Conservation (phyloP, 257 asterid genomes). For the Euphrasia confusa region DNA sequence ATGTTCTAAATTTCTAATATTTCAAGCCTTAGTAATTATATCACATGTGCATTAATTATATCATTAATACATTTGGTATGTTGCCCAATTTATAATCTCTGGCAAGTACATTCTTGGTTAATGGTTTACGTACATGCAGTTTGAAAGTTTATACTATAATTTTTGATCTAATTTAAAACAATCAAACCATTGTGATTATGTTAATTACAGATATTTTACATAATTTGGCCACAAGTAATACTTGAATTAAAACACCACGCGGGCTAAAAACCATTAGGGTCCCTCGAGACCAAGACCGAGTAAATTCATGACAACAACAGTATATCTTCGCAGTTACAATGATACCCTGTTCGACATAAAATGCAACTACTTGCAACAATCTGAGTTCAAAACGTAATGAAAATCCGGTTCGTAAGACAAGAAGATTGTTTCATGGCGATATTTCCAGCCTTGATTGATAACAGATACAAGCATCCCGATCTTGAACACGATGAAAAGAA, state of each 20-base stretch:
- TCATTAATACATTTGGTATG: neutral
- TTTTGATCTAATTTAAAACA: too few relatives aligned
- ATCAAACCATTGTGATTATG: too few relatives aligned
- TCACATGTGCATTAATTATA: neutral
- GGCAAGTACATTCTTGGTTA: too few relatives aligned
- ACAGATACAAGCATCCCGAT: neutral
- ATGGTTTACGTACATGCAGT: too few relatives aligned
- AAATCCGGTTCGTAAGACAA: neutral
- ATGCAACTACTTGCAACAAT: neutral
- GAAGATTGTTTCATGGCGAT: slow-evolving; percentile 3
- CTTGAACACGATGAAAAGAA: neutral
- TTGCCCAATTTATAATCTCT: too few relatives aligned
- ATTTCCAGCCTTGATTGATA: neutral
- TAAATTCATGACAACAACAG: neutral
- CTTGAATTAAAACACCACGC: too few relatives aligned
- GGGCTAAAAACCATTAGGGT: too few relatives aligned
- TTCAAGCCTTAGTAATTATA: too few relatives aligned
- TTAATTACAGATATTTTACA: too few relatives aligned
- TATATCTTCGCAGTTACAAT: neutral
- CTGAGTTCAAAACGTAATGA: neutral
- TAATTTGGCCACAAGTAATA: too few relatives aligned
- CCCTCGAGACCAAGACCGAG: neutral
- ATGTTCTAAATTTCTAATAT: too few relatives aligned
- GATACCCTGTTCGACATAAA: neutral
- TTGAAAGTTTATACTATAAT: too few relatives aligned